phyloP scores from a whole-genome alignment of 257 asterid species.

The Echites panduratus region DNA sequence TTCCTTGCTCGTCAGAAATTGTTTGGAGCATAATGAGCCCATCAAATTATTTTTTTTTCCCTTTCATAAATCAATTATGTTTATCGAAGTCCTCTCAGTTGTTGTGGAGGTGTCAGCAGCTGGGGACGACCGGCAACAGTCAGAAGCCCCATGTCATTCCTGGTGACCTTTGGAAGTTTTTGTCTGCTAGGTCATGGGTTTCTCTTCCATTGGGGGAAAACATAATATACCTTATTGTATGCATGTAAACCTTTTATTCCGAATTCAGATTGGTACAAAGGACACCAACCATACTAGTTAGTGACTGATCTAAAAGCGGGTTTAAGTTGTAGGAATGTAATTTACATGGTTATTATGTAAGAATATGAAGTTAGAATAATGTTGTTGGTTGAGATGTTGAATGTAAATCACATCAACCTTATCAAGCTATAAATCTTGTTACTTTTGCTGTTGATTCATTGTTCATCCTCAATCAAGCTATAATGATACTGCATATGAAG shows the following conservation, averaged over 20 bases:
- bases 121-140: conserved; percentile 6
- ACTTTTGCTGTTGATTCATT: not conserved
- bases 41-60: conserved; percentile 2
- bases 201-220: conserved; percentile 4
- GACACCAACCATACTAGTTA: conserved; percentile 15
- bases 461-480: not conserved
- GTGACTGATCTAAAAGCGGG: not conserved
- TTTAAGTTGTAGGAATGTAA: conserved; percentile 2
- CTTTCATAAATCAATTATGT: conserved; percentile 4
- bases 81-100: not conserved
- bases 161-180: conserved; percentile 15
- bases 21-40: conserved; percentile 4
- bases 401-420: not conserved
- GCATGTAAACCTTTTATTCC: not conserved
- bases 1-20: conserved; percentile 2
- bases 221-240: conserved; percentile 1
- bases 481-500: no score
- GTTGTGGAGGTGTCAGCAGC: conserved; percentile 15
- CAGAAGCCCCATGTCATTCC: conserved; percentile 9
- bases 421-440: not conserved
- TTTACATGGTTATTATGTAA: conserved; percentile 15
- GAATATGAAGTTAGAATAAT: conserved; percentile 9
- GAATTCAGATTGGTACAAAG: conserved; percentile 3
- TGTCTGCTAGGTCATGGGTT: conserved; percentile 16
- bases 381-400: conserved; percentile 4